A percentile compares a stretch with the other conserved stretches of the same genome.
These are phyloP conservation scores for Trypanosoma grayi DNA, from an alignment of 208 protist genomes.

Conservation along the genomic window DNA sequence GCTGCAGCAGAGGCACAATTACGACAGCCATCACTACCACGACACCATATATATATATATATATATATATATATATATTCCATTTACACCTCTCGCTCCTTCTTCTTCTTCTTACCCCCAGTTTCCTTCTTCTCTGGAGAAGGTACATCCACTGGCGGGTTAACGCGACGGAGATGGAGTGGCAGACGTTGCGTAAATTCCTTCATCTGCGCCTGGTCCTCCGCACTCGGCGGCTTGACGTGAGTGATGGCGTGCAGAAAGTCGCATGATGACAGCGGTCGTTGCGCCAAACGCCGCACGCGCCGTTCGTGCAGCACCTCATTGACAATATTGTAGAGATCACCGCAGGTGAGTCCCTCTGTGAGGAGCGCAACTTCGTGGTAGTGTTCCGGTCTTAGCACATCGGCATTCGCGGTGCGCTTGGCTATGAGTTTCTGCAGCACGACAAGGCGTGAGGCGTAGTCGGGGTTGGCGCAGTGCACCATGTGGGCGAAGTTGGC, in stretches of 20 bases:
- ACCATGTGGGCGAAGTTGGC: conserved; percentile 74
- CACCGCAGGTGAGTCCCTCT: conserved; percentile 64
- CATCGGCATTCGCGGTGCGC: conserved; percentile 15
- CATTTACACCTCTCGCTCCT: conserved; percentile 1
- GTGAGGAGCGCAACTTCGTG: conserved; percentile 77
- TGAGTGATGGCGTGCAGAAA: conserved; percentile 74
- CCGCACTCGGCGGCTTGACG: conserved; percentile 42
- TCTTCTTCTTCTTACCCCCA: conserved; percentile 16
- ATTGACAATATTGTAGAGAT: conserved; percentile 54
- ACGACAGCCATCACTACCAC: too few relatives aligned
- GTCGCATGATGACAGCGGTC: conserved; percentile 62
- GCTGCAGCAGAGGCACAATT: too few relatives aligned
- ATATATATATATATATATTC: background rate
- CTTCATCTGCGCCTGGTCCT: conserved; percentile 56
- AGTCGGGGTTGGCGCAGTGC: conserved; percentile 83
- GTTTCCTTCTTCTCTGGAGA: conserved; percentile 57
- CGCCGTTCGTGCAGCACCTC: conserved; percentile 66
- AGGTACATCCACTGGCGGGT: conserved; percentile 70
- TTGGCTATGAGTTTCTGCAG: conserved; percentile 54
- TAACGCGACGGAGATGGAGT: conserved; percentile 61
- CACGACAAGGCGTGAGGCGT: conserved; percentile 76
- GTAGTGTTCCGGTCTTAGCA: conserved; percentile 32
- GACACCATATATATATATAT: background rate
- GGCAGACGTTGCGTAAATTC: conserved; percentile 67
- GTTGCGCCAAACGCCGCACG: conserved; percentile 61